phyloP scores from a whole-genome alignment of 192 early-diverging fungal genomes.

The Coemansia sp. region DNA sequence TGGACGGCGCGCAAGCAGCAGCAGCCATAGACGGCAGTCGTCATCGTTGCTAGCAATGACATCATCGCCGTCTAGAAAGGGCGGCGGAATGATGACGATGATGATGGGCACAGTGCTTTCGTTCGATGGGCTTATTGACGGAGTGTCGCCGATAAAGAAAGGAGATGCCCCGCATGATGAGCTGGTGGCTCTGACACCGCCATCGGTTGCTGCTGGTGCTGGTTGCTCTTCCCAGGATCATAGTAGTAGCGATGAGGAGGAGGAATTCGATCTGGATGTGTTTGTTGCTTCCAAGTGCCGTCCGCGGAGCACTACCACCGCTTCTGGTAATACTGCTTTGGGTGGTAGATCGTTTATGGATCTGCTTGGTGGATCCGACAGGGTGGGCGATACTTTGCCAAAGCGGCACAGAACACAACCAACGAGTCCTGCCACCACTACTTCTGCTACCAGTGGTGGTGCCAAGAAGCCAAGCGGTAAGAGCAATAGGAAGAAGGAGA shows the following conservation, averaged over 20 bases:
- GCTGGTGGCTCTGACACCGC: background rate
- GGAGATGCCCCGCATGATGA: background rate
- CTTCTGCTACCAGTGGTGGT: background rate
- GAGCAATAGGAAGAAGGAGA: background rate
- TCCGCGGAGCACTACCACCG: background rate
- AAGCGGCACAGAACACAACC: background rate
- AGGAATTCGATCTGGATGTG: conserved; percentile 1
- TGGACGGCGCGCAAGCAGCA: conserved; percentile 18
- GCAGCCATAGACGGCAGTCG: conserved; percentile 6
- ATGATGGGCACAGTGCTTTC: conserved; percentile 4
- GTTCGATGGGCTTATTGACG: conserved; percentile 36
- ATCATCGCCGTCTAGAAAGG: background rate
- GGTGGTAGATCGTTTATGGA: background rate
- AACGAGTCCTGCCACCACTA: background rate
- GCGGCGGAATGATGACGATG: background rate
- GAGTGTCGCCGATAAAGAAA: conserved; percentile 37
- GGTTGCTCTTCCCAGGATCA: no score
- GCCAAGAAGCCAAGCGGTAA: no score
- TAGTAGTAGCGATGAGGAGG: background rate
- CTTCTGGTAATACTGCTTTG: no score
- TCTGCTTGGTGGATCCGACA: background rate
- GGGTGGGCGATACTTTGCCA: background rate
- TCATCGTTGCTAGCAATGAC: background rate
- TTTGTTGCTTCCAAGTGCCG: background rate
- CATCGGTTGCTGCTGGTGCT: background rate